Percentiles rank a stretch among this genome's conserved stretches.
Conservation (phyloP, 495 filamentous ascomycete species). For the Penicillium maclennaniae region DNA sequence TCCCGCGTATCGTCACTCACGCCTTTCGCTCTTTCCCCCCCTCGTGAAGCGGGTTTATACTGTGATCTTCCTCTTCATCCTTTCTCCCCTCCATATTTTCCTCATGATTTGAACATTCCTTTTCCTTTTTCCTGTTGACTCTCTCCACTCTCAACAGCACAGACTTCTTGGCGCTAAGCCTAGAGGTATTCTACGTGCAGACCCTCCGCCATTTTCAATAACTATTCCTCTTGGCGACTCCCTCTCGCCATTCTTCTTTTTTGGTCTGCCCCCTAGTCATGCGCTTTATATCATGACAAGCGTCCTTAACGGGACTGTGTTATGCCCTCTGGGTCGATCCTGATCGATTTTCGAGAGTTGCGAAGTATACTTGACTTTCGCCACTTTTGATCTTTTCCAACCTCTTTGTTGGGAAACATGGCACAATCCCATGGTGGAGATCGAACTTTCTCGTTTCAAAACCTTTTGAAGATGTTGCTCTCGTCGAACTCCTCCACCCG, state of each 20-base stretch:
- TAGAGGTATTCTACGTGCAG: constrained; percentile 21
- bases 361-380: constrained; percentile 7
- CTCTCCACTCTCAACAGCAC: constrained; percentile 5
- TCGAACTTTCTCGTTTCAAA: constrained; percentile 40
- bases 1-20: constrained; percentile 25
- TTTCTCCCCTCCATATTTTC: constrained; percentile 17
- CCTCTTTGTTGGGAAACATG: constrained; percentile 26
- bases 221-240: constrained; percentile 28
- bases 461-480: constrained; percentile 46
- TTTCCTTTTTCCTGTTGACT: constrained; percentile 3
- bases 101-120: constrained; percentile 11
- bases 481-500: constrained; percentile 38
- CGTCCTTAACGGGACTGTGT: constrained; percentile 39
- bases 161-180: constrained; percentile 25
- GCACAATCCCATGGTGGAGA: constrained; percentile 38
- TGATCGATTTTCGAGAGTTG: constrained; percentile 35
- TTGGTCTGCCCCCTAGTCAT: constrained; percentile 26
- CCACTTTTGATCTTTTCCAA: constrained; percentile 4
- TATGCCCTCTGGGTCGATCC: constrained; percentile 29
- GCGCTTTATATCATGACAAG: constrained; percentile 45
- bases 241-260: constrained; percentile 12
- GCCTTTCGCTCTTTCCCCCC: constrained; percentile 18
- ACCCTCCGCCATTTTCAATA: constrained; percentile 34
- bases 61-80: background rate
- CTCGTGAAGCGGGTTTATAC: background rate